Evolutionary conservation across 352 stramenopile genomes (phyloP), one percentile per base, ranked within the genome.

Genomic region (Phytophthora hibernalis): DNA sequence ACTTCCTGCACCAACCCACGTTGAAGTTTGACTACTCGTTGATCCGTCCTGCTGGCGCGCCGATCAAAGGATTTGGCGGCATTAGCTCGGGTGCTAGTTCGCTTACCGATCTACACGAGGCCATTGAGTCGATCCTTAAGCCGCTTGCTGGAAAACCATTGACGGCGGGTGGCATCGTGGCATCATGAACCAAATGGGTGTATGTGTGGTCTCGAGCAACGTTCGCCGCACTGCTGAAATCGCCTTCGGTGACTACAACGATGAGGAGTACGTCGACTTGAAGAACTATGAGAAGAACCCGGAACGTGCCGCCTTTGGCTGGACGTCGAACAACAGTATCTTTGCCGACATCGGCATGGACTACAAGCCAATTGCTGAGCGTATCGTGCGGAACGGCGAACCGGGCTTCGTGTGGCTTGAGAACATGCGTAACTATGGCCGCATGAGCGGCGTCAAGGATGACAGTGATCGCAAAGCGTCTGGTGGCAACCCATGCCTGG

Each of bases 321-420:
- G 94, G 94, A 97, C 93, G 22, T 97, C 86, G 15, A 98, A 98
- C 85, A 98, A 98, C 74, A 96, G 82, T 50, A 89, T 98, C n/a
- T 97, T 98, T 60, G 93, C 93, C 0, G 70, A 89, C 12, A 61
- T 98, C 16, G 94, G 93, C 33, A 98, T 98, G 93, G 85, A 98
- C 66, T 98, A 98, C 76, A 72, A 61, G 5, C 77, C 84, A 31
- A 93, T 98, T 57, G 91, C 85, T 28, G 65, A 96, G 54, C 89
- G 89, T 15, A 91, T 98, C 33, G 68, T 87, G 28, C 63, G 73
- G 48, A 98, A 98, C 54, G 93, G 93, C 33, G 93, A 98, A 69
- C 93, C 93, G 16, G 94, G 93, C 7, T 97, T 98, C 49, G 92
- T 91, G n/a, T 98, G 94, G 94, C 77, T 98, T 15, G 85, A 97